Conservation (phyloP, 768 basidiomycete species). For the Sarcodon sp. region DNA sequence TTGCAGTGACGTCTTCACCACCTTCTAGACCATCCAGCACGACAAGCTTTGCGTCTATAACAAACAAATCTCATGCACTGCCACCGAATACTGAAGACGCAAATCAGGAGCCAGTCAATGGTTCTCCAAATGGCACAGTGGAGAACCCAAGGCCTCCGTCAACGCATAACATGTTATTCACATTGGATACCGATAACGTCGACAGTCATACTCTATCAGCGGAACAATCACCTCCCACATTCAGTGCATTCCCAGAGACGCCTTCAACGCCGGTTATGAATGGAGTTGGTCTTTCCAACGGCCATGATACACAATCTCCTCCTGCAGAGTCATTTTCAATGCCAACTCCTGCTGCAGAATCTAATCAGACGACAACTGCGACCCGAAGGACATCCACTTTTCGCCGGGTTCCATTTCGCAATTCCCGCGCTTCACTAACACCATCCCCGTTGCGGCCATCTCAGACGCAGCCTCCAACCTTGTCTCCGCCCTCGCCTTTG, state of each 20-base stretch:
- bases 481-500: conserved; percentile 7
- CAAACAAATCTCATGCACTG: no score
- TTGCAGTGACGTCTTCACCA: conserved; percentile 6
- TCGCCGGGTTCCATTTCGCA: conserved; percentile 31
- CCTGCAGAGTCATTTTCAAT: background rate
- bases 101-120: no score
- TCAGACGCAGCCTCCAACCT: conserved; percentile 7
- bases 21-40: conserved; percentile 10
- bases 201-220: background rate
- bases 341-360: background rate
- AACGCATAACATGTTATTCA: no score
- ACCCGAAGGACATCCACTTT: conserved; percentile 35
- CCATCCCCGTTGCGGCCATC: conserved; percentile 24
- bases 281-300: no score
- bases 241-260: background rate
- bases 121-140: no score
- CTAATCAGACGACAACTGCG: conserved; percentile 2
- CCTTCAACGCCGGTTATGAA: no score
- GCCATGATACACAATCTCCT: background rate
- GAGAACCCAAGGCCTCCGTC: no score
- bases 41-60: background rate
- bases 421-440: conserved; percentile 11
- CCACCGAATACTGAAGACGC: no score
- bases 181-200: no score
- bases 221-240: conserved; percentile 2